A percentile compares a stretch with the other conserved stretches of the same genome.
These are phyloP conservation scores for Fraxinus greggii DNA, from an alignment of 305 asterid species.

Conservation along the genomic window DNA sequence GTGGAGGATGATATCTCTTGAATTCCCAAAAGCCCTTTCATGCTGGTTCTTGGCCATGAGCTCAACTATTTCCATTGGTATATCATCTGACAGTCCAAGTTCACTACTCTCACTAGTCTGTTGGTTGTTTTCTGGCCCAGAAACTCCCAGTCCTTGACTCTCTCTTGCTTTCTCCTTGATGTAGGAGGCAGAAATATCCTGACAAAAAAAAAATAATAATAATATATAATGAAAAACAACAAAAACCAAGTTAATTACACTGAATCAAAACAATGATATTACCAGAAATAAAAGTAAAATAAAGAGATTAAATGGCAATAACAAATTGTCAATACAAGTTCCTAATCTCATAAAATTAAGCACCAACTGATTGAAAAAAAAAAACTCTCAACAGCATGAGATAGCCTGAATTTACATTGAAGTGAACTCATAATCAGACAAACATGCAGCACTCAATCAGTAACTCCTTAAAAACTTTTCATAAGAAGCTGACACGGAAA, in stretches of 20 bases:
- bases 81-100: constrained; percentile 54
- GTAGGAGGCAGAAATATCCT: constrained; percentile 37
- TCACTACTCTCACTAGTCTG: constrained; percentile 30
- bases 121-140: constrained; percentile 26
- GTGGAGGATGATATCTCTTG: constrained; percentile 23
- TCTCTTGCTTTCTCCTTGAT: constrained; percentile 32
- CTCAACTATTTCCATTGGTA: constrained; percentile 88
- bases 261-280: neutral
- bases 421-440: neutral
- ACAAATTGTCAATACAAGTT: neutral
- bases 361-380: neutral
- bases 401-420: neutral
- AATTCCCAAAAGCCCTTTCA: constrained; percentile 48
- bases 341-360: neutral
- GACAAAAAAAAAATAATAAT: neutral
- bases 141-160: constrained; percentile 33
- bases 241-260: constrained; percentile 18
- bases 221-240: neutral
- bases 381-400: neutral
- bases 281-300: neutral
- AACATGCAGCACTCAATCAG: neutral
- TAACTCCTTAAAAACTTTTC: neutral
- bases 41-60: constrained; percentile 66
- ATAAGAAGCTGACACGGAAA: neutral
- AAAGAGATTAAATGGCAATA: neutral